Base-by-base conservation (phyloP, 192 early-diverging fungal species). In the Coemansia sp. region DNA sequence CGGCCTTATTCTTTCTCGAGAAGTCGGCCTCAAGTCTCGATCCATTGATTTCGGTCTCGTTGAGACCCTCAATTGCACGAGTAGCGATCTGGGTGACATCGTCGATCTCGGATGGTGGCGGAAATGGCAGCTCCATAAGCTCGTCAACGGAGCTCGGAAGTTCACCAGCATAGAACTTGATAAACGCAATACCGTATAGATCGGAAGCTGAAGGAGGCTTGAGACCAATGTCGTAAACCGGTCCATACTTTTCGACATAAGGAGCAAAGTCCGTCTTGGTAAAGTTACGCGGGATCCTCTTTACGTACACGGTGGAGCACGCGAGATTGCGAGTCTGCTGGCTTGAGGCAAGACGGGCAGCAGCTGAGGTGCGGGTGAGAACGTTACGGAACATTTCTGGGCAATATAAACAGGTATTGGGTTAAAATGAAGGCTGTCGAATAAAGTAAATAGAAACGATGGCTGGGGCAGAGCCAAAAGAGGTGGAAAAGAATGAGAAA, bases 251-350 rank as follows among this genome's bases (percentile, higher is more conserved):
- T 45, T 68, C 70, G 31, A 68, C 34, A 40, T 59, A 30, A 2
- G 48, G 29, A 23, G 50, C 47, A 48, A 78, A 58, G 19, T 42
- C 60, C 23, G 40, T 66, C 34, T 68, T 61, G 37, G 33, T 55
- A 6, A 48, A 52, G 7, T 53, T 31, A 5, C 64, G 27, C 4
- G 75, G 65, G 47, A 78, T 45, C 23, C 56, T 59, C 42, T 52
- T 61, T 23, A 78, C 58, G 36, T 68, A 72, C 58, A 78, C 42
- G 23, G 50, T 58, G 20, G 34, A 57, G 55, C 44, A 65, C 23
- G 75, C 75, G 34, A 78, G 59, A 38, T 59, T 60, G 54, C 75
- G 75, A 52, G 25, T 44, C 61, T 74, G 74, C 61, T 62, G 62
- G 31, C 28, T 36, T 19, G 10, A 53, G 6, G 37, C 54, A 29